phyloP scores from a whole-genome alignment of 495 filamentous ascomycete genomes.

The Recurvomyces mirabilis region DNA sequence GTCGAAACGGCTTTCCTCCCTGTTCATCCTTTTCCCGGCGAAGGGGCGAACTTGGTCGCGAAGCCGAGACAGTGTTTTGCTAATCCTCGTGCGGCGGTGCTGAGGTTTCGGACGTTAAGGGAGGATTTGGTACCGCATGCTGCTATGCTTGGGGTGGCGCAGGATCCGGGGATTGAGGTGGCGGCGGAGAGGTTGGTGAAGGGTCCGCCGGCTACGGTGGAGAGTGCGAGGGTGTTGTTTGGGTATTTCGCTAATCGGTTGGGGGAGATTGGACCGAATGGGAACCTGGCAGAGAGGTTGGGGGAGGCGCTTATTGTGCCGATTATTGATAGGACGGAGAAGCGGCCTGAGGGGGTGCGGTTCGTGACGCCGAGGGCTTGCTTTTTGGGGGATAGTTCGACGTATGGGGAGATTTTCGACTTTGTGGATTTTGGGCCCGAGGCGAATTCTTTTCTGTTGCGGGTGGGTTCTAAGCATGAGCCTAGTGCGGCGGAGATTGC shows the following conservation, averaged over 20 bases:
- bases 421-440: constrained; percentile 87
- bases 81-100: constrained; percentile 59
- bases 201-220: constrained; percentile 53
- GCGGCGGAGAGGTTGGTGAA: constrained; percentile 59
- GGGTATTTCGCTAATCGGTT: constrained; percentile 69
- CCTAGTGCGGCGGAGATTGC: constrained; percentile 80
- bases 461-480: constrained; percentile 79
- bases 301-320: constrained; percentile 32
- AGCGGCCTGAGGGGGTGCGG: constrained; percentile 24
- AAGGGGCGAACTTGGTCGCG: constrained; percentile 48
- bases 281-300: constrained; percentile 47
- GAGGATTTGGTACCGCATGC: constrained; percentile 65
- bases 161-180: constrained; percentile 64
- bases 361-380: constrained; percentile 54
- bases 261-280: constrained; percentile 47
- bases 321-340: constrained; percentile 7
- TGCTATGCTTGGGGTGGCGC: constrained; percentile 66
- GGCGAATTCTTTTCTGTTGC: constrained; percentile 77
- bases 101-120: constrained; percentile 68
- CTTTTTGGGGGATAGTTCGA: constrained; percentile 63
- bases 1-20: constrained; percentile 60
- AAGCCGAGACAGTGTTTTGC: constrained; percentile 67
- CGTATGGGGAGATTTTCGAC: constrained; percentile 83
- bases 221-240: constrained; percentile 60
- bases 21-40: constrained; percentile 39